phyloP scores from a whole-genome alignment of 345 rosid species.

The Eucalyptus paniculata region DNA sequence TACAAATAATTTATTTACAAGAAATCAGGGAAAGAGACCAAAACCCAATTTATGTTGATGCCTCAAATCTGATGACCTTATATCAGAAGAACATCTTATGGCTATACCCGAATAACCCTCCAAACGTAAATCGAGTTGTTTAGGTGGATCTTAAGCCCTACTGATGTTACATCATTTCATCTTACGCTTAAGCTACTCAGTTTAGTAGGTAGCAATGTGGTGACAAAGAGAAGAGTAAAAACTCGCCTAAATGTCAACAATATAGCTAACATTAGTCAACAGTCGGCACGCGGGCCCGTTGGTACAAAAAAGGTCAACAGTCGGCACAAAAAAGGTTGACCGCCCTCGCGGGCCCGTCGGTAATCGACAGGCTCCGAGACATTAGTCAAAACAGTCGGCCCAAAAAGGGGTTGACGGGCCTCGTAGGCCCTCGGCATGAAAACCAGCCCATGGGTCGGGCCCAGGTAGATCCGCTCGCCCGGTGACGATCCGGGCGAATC shows the following conservation, averaged over 20 bases:
- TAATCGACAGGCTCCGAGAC: neutral
- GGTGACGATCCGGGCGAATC: neutral
- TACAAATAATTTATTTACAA: neutral
- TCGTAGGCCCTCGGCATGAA: neutral
- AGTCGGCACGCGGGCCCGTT: no score
- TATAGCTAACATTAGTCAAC: no score
- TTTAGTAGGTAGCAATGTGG: neutral
- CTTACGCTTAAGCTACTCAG: neutral
- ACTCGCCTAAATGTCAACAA: neutral
- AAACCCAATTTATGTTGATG: neutral
- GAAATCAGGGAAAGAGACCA: neutral
- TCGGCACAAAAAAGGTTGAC: no score
- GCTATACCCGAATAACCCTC: neutral
- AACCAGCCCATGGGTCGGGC: neutral
- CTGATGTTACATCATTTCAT: neutral
- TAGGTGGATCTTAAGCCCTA: neutral
- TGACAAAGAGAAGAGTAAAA: neutral
- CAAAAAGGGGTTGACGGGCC: neutral
- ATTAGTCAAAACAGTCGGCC: neutral
- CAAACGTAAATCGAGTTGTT: neutral
- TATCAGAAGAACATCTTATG: neutral
- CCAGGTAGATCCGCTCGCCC: neutral
- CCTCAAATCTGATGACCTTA: neutral
- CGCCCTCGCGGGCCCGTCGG: no score
- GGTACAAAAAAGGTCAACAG: no score